A percentile compares a stretch with the other conserved stretches of the same genome.
Conservation (phyloP, 2,329 filamentous ascomycete genomes). For the Botryosphaeria agaves region DNA sequence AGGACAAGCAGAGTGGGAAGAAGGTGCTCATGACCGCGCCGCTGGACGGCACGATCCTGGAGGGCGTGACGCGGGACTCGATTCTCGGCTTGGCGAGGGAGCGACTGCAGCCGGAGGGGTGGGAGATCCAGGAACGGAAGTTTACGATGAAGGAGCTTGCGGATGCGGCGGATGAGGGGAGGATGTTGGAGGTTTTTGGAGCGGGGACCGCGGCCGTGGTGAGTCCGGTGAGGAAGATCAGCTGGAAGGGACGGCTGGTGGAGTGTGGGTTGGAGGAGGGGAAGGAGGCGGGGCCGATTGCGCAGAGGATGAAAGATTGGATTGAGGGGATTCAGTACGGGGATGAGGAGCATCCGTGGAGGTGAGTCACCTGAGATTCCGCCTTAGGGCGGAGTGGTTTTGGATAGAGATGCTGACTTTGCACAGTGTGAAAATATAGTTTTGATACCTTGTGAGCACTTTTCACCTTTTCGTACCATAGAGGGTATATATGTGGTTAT, state of each 20-base stretch:
- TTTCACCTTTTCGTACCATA: too few relatives aligned
- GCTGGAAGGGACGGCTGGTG: constrained; percentile 68
- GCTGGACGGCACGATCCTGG: constrained; percentile 88
- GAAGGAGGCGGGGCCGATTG: constrained; percentile 77
- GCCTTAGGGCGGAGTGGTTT: not conserved
- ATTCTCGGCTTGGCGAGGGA: constrained; percentile 76
- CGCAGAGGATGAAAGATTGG: constrained; percentile 83
- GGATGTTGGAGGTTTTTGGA: constrained; percentile 85
- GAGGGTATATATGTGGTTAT: too few relatives aligned
- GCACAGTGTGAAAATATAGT: not conserved
- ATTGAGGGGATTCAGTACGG: constrained; percentile 93
- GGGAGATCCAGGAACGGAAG: constrained; percentile 77
- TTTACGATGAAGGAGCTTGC: constrained; percentile 78
- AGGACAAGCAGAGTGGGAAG: constrained; percentile 72
- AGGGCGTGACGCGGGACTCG: constrained; percentile 86
- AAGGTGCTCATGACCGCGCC: constrained; percentile 92
- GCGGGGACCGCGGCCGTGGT: constrained; percentile 90
- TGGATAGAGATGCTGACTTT: not conserved
- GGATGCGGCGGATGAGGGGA: constrained; percentile 66
- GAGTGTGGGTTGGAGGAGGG: constrained; percentile 66
- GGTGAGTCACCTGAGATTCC: constrained; percentile 30
- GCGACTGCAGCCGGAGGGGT: constrained; percentile 67
- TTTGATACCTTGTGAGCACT: too few relatives aligned
- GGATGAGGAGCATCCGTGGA: constrained; percentile 85
- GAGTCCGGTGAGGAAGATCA: constrained; percentile 73